Percentiles rank a stretch among this genome's conserved stretches.
These are phyloP conservation scores for Sporisorium reilianum DNA, from an alignment of 1,284 basidiomycete species.

Conservation along the genomic window DNA sequence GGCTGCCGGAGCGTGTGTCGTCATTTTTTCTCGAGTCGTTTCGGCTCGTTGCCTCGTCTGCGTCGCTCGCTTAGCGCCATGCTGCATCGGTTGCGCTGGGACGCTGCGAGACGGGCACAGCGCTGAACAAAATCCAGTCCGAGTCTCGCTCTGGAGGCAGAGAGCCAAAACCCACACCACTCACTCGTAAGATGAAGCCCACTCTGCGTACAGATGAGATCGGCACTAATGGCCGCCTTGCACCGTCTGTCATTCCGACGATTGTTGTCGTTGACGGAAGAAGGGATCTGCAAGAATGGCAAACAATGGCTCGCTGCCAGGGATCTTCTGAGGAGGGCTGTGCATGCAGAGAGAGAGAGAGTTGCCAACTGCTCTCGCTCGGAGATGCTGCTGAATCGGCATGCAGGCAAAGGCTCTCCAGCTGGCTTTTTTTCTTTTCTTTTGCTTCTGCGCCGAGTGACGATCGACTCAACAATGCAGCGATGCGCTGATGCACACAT, in stretches of 20 bases:
- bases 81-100: neutral
- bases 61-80: neutral
- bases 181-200: neutral
- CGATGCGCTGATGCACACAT: neutral
- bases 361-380: neutral
- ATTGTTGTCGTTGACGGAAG: no score
- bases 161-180: neutral
- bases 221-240: neutral
- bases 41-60: neutral
- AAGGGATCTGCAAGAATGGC: no score
- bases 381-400: neutral
- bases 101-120: neutral
- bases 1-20: neutral
- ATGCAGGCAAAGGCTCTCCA: no score
- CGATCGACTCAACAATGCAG: no score
- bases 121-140: no score
- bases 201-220: neutral
- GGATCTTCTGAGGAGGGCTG: neutral
- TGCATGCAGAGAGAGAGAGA: neutral
- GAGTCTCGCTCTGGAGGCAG: no score
- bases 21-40: neutral
- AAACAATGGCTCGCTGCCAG: no score
- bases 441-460: no score
- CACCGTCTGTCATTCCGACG: no score
- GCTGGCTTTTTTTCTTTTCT: no score